Percentiles rank a stretch among this genome's conserved stretches.
Evolutionary conservation across 345 rosid species (phyloP).

Genomic region (Excoecaria agallocha): DNA sequence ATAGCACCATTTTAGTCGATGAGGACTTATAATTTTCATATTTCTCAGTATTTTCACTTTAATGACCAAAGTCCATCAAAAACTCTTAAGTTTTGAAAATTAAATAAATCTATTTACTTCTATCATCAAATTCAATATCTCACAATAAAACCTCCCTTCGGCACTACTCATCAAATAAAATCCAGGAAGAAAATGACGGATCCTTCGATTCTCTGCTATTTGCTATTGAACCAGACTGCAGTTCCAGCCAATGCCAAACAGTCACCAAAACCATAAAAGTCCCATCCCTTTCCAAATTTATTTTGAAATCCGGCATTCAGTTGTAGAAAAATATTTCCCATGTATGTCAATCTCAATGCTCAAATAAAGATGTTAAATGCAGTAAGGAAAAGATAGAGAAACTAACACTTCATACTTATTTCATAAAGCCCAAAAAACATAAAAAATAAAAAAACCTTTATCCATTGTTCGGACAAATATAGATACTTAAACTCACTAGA

Average conservation of each 20-base stretch:
- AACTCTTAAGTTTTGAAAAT: neutral
- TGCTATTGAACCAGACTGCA: neutral
- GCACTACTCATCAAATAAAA: too few relatives aligned
- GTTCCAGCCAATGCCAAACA: constrained; percentile 4
- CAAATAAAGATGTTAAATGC: too few relatives aligned
- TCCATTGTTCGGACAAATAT: neutral
- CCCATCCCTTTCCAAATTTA: neutral
- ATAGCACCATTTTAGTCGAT: neutral
- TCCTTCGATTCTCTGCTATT: neutral
- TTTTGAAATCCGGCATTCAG: too few relatives aligned
- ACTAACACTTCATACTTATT: neutral
- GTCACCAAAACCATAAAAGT: neutral
- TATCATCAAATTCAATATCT: too few relatives aligned
- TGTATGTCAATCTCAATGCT: too few relatives aligned
- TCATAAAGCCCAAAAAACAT: neutral
- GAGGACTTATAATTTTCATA: neutral
- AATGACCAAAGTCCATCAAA: too few relatives aligned
- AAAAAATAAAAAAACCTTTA: neutral
- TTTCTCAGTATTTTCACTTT: neutral
- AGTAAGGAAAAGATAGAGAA: neutral
- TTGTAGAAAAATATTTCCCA: too few relatives aligned
- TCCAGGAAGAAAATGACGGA: neutral
- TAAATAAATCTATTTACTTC: too few relatives aligned
- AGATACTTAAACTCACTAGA: neutral
- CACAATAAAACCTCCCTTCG: too few relatives aligned